These are phyloP conservation scores for Phaeotremella skinneri DNA, from an alignment of 768 basidiomycete genomes.

Conservation along the genomic window DNA sequence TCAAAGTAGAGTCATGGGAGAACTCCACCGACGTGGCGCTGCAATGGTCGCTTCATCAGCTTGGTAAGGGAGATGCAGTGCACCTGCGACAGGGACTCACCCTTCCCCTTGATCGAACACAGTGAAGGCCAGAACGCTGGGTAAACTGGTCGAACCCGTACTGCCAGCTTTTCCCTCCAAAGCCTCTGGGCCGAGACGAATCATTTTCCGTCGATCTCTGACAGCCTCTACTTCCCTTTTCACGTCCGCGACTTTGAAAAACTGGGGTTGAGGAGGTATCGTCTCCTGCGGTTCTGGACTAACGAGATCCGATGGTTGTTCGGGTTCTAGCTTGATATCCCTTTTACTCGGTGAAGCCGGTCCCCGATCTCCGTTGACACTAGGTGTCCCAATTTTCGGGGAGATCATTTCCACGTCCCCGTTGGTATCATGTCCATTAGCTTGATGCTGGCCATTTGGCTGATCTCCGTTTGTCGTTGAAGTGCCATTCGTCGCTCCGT, in stretches of 20 bases:
- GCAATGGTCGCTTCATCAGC: slow-evolving; percentile 13
- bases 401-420: slow-evolving; percentile 51
- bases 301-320: slow-evolving; percentile 19
- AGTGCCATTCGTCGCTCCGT: slow-evolving; percentile 10
- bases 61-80: neutral
- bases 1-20: slow-evolving; percentile 81
- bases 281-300: slow-evolving; percentile 40
- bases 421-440: slow-evolving; percentile 56
- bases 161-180: slow-evolving; percentile 23
- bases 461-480: slow-evolving; percentile 16
- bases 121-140: slow-evolving; percentile 93
- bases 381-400: slow-evolving; percentile 1
- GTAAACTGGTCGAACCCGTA: slow-evolving; percentile 47
- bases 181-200: slow-evolving; percentile 72
- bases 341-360: slow-evolving; percentile 13
- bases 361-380: neutral
- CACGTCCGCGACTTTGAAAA: slow-evolving; percentile 81
- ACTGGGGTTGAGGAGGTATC: slow-evolving; percentile 67
- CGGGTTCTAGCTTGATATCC: slow-evolving; percentile 32
- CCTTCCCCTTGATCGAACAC: slow-evolving; percentile 93
- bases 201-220: slow-evolving; percentile 85
- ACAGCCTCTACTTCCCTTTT: slow-evolving; percentile 86
- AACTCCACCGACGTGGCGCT: slow-evolving; percentile 85
- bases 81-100: slow-evolving; percentile 58
- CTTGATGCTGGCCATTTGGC: slow-evolving; percentile 13